phyloP scores from a whole-genome alignment of 2,329 filamentous ascomycete species.

The Calonectria pseudoturangicola region DNA sequence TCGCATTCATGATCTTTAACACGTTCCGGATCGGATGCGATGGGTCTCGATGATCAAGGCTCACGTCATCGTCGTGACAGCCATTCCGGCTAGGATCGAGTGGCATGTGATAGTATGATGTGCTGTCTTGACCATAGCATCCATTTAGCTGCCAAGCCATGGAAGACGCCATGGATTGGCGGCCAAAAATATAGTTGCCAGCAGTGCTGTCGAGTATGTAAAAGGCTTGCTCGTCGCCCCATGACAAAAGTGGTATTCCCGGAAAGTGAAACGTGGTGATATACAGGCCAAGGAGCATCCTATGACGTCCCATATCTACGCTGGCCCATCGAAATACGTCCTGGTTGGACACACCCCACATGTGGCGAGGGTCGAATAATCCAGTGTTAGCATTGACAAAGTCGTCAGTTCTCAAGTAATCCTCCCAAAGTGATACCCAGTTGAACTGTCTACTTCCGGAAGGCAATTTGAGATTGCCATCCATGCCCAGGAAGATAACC shows the following conservation, averaged over 20 bases:
- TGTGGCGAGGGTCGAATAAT: slow-evolving; percentile 8
- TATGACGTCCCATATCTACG: neutral
- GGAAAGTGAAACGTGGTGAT: slow-evolving; percentile 21
- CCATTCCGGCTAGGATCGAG: neutral
- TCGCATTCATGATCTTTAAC: neutral
- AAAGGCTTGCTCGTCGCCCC: slow-evolving; percentile 12
- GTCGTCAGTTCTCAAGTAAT: neutral
- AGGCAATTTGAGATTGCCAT: neutral
- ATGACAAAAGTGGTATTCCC: neutral
- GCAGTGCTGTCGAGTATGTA: neutral
- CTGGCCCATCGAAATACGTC: slow-evolving; percentile 14
- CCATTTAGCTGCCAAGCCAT: slow-evolving; percentile 14
- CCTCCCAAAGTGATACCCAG: neutral
- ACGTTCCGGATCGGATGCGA: neutral
- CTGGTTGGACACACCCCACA: slow-evolving; percentile 10
- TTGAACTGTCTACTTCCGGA: neutral
- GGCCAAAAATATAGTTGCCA: neutral
- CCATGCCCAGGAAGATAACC: slow-evolving; percentile 10
- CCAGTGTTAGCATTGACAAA: slow-evolving; percentile 12
- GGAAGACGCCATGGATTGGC: slow-evolving; percentile 6
- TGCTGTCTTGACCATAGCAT: neutral
- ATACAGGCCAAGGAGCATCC: slow-evolving; percentile 2
- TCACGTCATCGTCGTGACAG: neutral
- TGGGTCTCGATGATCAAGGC: neutral
- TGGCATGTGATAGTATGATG: slow-evolving; percentile 4